Base-by-base conservation (phyloP, 805 yeast genomes). In the Aciculoconidium aculeatum region DNA sequence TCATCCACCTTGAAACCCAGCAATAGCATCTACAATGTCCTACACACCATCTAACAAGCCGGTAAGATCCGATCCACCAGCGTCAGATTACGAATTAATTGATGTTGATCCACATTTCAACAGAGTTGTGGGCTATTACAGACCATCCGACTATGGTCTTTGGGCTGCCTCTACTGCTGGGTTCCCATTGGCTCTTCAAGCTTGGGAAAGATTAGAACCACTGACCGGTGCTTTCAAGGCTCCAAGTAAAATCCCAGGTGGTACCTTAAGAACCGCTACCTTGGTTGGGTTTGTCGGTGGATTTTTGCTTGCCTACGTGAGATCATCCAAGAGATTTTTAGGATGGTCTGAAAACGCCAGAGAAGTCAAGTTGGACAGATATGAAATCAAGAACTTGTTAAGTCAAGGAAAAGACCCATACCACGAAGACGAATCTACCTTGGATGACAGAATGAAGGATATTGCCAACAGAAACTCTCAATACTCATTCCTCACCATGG, bases 21-120 rank as follows among this genome's bases (percentile, higher is more conserved):
- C n/a, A n/a, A n/a, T n/a, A n/a, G n/a, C n/a, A n/a, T n/a, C n/a
- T 25, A 40, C 26, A 17, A 64, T 64, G 70, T 62, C 69, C 14
- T 61, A 61, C 45, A 55, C 53, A 37, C 49, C 51, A 39, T 46
- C 45, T 28, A 53, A 58, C 42, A 52, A 57, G 41, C 70, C 70
- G 29, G 55, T 64, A 17, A 63, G 70, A 54, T 46, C 55, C 10
- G 55, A 52, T 8, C 57, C 63, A 15, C 51, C 58, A 15, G 32
- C 32, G 12, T 27, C 62, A 21, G 68, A 64, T 45, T 65, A 61
- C 41, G 70, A 65, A 46, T 47, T 65, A 31, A 85, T 84, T 45
- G 95, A 84, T 51, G 66, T 72, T 29, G 95, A 84, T 53, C 95
- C 95, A 17, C 76, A 76, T 40, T 81, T 84, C 58, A 48, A 53